Base-by-base conservation (phyloP, 1,284 basidiomycete species). In the Amylostereum chailletii region DNA sequence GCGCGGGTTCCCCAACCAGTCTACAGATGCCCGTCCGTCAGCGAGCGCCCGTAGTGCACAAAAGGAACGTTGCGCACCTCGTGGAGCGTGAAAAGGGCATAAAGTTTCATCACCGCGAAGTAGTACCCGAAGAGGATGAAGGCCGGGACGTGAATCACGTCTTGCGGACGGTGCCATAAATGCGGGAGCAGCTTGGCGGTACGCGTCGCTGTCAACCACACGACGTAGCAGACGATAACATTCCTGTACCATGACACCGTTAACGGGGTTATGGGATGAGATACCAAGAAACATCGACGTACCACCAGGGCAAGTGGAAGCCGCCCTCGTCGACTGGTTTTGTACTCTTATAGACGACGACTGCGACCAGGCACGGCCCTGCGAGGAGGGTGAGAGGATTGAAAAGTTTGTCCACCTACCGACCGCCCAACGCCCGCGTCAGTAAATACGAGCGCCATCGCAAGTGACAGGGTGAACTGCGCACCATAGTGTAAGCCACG, bases 1-100 rank as follows among this genome's bases (percentile, higher is more conserved):
- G 89, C 77, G 64, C 91, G 84, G 26, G 91, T 94, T 48, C 90
- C 91, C 91, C 91, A 94, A 52, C 84, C 89, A 62, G 89, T 92
- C 81, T 86, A 51, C 5, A 53, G 32, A 48, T 27, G 30, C 41
- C 46, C 37, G 33, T 47, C 19, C 19, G 19, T 19, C 19, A 37
- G 37, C 49, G 26, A 49, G 9, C 44, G 31, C 42, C 31, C 11
- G 26, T 43, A 39, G 41, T 29, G 37, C 42, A 39, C 44, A 51
- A 51, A 26, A 49, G 36, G 34, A 58, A 60, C 42, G 42, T 26
- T 26, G 53, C 65, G 30, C 46, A 82, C 81, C 73, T 90, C 86
- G 67, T 91, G 88, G 48, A 92, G 70, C 37, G 89, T 92, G 63
- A 80, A 83, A 29, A 90, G 68, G 30, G 89, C 88, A 63, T 92